These are phyloP conservation scores for Saposhnikovia divaricata DNA, from an alignment of 129 eudicot genomes.

Conservation along the genomic window DNA sequence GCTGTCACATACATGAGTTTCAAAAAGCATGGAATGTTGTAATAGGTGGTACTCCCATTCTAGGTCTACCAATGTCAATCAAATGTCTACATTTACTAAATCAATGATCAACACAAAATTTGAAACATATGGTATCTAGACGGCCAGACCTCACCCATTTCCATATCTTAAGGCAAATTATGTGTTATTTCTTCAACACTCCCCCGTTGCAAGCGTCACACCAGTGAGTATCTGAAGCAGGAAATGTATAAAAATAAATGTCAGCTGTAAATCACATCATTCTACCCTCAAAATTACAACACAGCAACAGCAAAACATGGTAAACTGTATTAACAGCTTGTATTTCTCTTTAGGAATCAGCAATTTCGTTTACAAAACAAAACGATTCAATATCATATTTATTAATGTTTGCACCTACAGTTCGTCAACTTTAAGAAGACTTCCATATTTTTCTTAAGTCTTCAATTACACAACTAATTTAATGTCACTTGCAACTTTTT, in stretches of 20 bases:
- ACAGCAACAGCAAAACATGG: background rate
- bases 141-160: background rate
- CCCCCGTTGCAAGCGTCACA: background rate
- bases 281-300: background rate
- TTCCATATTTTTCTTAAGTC: too few species aligned
- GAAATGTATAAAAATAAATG: background rate
- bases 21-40: background rate
- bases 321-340: background rate
- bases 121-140: background rate
- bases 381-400: background rate
- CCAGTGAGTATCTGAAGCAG: background rate
- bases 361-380: background rate
- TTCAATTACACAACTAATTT: background rate
- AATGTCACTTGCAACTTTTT: background rate
- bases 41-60: background rate
- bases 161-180: background rate
- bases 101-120: background rate
- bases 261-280: background rate
- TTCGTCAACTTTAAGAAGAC: background rate
- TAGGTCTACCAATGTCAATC: background rate
- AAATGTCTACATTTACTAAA: background rate
- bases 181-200: too few species aligned
- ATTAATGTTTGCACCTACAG: background rate
- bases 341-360: background rate
- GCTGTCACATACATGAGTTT: background rate